Evolutionary conservation across 768 basidiomycete species (phyloP).

Genomic region (Rhodosporidiobolus sp.): DNA sequence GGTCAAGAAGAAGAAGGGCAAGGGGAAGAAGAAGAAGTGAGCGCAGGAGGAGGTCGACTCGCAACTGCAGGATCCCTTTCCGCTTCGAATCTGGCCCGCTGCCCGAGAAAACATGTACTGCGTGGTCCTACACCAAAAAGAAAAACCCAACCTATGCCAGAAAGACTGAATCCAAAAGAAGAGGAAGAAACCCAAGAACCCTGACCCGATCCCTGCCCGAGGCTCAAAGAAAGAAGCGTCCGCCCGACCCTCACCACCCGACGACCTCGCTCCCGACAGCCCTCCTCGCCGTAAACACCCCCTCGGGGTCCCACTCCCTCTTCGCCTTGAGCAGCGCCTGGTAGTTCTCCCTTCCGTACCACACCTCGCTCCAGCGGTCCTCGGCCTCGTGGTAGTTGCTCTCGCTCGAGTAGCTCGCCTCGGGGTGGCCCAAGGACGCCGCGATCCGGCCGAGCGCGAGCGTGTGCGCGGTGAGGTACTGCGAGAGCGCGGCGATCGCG

Average conservation of each 20-base stretch:
- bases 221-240: no score
- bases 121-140: no score
- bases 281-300: constrained; percentile 13
- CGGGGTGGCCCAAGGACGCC: neutral
- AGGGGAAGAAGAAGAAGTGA: constrained; percentile 30
- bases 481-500: neutral
- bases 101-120: no score
- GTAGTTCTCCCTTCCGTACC: constrained; percentile 21
- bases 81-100: no score
- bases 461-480: constrained; percentile 17
- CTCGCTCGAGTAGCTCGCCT: constrained; percentile 12
- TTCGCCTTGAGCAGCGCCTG: constrained; percentile 1
- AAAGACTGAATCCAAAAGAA: no score
- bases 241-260: constrained; percentile 8
- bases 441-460: constrained; percentile 14
- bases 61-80: no score
- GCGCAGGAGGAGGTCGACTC: neutral
- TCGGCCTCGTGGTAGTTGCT: constrained; percentile 13
- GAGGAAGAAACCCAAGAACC: no score
- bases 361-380: constrained; percentile 1
- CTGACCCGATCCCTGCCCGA: no score
- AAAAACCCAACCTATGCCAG: no score
- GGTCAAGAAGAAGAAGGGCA: constrained; percentile 34
- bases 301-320: constrained; percentile 15
- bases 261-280: constrained; percentile 15